A percentile compares a stretch with the other conserved stretches of the same genome.
phyloP scores from a whole-genome alignment of 2,329 filamentous ascomycete species.

The Ceratocystis albifundus region DNA sequence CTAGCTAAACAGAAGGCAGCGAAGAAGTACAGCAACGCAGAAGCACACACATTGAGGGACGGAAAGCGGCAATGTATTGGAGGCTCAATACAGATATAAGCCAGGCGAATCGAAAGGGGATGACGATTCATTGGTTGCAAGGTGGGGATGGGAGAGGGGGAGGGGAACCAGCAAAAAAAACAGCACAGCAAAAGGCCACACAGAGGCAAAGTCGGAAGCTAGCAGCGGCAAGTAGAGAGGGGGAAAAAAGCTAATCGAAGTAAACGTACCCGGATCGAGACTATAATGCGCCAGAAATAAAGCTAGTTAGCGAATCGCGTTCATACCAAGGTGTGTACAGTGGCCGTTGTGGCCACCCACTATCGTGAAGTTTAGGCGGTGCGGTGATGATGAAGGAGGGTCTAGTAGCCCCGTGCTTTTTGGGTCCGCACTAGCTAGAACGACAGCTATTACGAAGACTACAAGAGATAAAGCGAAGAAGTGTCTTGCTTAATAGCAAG shows the following conservation, averaged over 20 bases:
- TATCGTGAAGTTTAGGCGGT: background rate
- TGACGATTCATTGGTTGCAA: background rate
- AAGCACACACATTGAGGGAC: background rate
- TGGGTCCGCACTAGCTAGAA: background rate
- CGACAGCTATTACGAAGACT: background rate
- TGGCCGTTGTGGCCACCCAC: background rate
- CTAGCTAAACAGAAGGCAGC: background rate
- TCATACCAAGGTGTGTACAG: background rate
- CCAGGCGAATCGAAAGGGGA: background rate
- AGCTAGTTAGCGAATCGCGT: slow-evolving; percentile 8
- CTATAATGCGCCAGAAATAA: slow-evolving; percentile 32
- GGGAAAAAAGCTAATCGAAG: slow-evolving; percentile 2
- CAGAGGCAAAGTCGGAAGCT: background rate
- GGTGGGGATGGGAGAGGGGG: too few relatives aligned
- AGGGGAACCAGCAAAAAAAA: background rate
- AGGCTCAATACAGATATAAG: background rate
- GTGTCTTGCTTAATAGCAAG: too few relatives aligned
- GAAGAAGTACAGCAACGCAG: background rate
- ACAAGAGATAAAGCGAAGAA: background rate
- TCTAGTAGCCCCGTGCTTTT: background rate
- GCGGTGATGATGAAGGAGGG: background rate
- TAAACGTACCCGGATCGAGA: slow-evolving; percentile 57
- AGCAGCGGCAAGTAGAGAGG: background rate
- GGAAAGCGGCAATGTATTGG: background rate
- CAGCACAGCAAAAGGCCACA: slow-evolving; percentile 6